A percentile compares a stretch with the other conserved stretches of the same genome.
Conservation (phyloP, 2,329 filamentous ascomycete species). For the Onygenales sp. region DNA sequence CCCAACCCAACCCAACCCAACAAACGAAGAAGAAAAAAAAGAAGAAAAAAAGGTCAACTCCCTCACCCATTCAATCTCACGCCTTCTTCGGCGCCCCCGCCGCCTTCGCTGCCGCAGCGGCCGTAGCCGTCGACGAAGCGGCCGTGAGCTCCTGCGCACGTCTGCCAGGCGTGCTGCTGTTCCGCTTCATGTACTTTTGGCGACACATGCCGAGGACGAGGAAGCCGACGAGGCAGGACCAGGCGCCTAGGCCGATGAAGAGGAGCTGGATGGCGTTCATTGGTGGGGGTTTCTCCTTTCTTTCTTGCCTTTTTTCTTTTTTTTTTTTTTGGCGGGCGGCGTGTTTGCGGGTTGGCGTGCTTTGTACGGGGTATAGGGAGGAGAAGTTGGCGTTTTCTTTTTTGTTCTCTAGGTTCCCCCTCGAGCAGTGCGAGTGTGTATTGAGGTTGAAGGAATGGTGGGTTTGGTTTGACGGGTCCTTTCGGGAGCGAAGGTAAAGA, state of each 20-base stretch:
- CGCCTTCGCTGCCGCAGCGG: conserved; percentile 5
- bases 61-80: neutral
- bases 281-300: neutral
- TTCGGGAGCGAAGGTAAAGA: no score
- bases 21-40: neutral
- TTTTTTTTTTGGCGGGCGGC: neutral
- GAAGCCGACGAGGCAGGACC: conserved; percentile 12
- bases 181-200: conserved; percentile 7
- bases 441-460: no score
- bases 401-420: no score
- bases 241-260: conserved; percentile 10
- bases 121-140: neutral
- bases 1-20: neutral
- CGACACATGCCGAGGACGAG: conserved; percentile 13
- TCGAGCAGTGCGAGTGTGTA: no score
- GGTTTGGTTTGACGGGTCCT: no score
- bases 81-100: conserved; percentile 10
- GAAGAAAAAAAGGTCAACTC: neutral
- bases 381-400: neutral
- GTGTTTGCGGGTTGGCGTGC: neutral
- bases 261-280: conserved; percentile 12
- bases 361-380: neutral
- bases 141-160: neutral
- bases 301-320: neutral
- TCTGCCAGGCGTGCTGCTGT: neutral